Evolutionary conservation across 371 early-diverging fungal genomes (phyloP).

Genomic region (Nematocida sp.): DNA sequence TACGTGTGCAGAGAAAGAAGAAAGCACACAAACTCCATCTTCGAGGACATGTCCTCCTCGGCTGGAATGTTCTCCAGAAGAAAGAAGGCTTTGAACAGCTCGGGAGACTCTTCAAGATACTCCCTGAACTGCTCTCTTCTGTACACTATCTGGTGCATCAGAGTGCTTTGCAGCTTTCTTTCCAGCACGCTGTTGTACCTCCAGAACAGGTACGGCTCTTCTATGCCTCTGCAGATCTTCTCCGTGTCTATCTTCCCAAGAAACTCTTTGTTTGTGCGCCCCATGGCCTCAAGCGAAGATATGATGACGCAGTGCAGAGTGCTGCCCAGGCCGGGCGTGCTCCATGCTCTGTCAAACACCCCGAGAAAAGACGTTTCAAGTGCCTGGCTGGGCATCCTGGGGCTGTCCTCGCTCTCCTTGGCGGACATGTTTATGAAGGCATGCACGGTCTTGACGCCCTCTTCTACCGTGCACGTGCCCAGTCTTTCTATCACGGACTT

Average conservation of each 20-base stretch:
- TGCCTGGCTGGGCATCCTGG: no score
- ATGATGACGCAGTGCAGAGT: no score
- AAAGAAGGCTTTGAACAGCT: slow-evolving; percentile 1
- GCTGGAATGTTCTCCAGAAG: not conserved
- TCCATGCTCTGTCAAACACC: no score
- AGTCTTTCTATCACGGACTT: not conserved
- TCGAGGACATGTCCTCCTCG: not conserved
- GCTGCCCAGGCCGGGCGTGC: no score
- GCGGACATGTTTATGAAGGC: no score
- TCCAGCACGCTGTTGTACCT: slow-evolving; percentile 38
- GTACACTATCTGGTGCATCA: slow-evolving; percentile 37
- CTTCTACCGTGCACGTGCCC: not conserved
- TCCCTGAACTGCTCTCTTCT: not conserved
- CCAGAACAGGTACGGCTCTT: slow-evolving; percentile 32
- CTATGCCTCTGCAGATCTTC: no score
- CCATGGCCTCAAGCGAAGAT: no score
- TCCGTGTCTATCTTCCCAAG: no score
- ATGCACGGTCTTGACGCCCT: not conserved
- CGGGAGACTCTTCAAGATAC: not conserved
- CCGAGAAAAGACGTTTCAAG: no score
- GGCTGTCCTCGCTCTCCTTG: no score
- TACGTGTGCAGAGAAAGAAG: slow-evolving; percentile 5
- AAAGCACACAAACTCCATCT: not conserved
- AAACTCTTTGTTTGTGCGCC: no score
- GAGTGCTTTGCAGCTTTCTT: slow-evolving; percentile 36